Evolutionary conservation across 805 yeast species (phyloP).

Genomic region (Metschnikowia borealis): DNA sequence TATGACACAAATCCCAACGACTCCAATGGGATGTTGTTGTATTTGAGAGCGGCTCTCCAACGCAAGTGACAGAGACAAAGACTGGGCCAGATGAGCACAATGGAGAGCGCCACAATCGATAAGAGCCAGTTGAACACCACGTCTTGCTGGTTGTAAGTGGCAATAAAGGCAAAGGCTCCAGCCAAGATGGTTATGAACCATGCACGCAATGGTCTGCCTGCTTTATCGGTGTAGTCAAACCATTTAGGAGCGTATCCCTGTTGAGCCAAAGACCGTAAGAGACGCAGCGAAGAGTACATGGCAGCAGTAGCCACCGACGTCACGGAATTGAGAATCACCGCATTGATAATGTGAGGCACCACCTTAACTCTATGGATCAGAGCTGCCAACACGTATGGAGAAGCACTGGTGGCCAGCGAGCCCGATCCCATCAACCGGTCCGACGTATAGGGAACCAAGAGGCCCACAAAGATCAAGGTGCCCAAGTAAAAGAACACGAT

Average conservation of each 20-base stretch:
- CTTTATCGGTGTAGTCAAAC: conserved; percentile 27
- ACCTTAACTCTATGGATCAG: conserved; percentile 25
- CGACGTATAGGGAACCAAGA: conserved; percentile 36
- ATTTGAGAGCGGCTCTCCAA: conserved; percentile 26
- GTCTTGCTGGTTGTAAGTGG: conserved; percentile 29
- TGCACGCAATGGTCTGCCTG: conserved; percentile 27
- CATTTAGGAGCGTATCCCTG: conserved; percentile 28
- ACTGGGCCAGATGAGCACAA: conserved; percentile 25
- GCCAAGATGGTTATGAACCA: conserved; percentile 23
- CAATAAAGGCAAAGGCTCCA: conserved; percentile 25
- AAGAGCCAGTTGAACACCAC: conserved; percentile 30
- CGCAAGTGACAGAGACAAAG: conserved; percentile 27
- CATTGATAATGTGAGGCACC: conserved; percentile 30
- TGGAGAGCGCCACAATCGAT: conserved; percentile 27
- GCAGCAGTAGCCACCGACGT: conserved; percentile 31
- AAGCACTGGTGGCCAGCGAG: conserved; percentile 25
- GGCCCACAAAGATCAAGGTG: conserved; percentile 34
- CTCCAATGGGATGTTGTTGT: conserved; percentile 20
- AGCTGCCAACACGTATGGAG: conserved; percentile 30
- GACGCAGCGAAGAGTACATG: conserved; percentile 27
- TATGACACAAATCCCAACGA: conserved; percentile 29
- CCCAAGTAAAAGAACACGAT: conserved; percentile 38
- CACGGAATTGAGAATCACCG: conserved; percentile 29
- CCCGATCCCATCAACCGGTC: conserved; percentile 33
- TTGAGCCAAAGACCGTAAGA: conserved; percentile 24